These are phyloP conservation scores for Sporopachydermia lactativora DNA, from an alignment of 805 yeast genomes.

Conservation along the genomic window DNA sequence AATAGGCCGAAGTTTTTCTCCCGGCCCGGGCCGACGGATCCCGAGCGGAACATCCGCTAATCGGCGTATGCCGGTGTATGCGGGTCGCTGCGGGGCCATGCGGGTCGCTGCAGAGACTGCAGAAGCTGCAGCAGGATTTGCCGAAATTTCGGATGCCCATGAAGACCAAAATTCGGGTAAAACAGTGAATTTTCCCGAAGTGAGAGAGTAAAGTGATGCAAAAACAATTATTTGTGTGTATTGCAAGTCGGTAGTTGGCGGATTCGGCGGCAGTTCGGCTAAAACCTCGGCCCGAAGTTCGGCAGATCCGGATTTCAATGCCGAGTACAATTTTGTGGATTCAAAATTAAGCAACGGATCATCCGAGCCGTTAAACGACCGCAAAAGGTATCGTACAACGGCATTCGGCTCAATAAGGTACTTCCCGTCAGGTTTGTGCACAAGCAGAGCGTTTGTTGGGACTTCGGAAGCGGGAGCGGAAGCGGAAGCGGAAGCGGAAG, in stretches of 20 bases:
- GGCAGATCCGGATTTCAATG: slow-evolving; percentile 17
- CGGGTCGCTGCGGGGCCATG: slow-evolving; percentile 24
- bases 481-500: slow-evolving; percentile 12
- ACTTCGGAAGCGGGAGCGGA: slow-evolving; percentile 1
- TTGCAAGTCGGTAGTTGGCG: slow-evolving; percentile 16
- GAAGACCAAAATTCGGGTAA: slow-evolving; percentile 10
- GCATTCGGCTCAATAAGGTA: slow-evolving; percentile 36
- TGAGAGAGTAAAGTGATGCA: slow-evolving; percentile 27
- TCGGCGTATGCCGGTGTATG: slow-evolving; percentile 26
- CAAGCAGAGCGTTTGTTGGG: neutral
- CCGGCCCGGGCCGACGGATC: slow-evolving; percentile 10
- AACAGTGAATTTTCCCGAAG: slow-evolving; percentile 17
- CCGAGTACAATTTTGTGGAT: slow-evolving; percentile 22
- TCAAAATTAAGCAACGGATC: slow-evolving; percentile 21
- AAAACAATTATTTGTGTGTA: slow-evolving; percentile 30
- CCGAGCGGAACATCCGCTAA: slow-evolving; percentile 6
- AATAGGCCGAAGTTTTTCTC: slow-evolving; percentile 44
- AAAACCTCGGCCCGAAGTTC: slow-evolving; percentile 12
- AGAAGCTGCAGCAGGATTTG: slow-evolving; percentile 20
- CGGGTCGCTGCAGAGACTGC: slow-evolving; percentile 22
- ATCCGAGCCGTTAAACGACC: slow-evolving; percentile 17
- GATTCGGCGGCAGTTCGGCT: slow-evolving; percentile 10
- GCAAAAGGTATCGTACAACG: slow-evolving; percentile 30
- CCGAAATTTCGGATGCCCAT: slow-evolving; percentile 23
- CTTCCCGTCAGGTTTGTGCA: slow-evolving; percentile 1